Conservation (phyloP, 2,329 filamentous ascomycete genomes). For the Paraphoma chrysanthemicola region DNA sequence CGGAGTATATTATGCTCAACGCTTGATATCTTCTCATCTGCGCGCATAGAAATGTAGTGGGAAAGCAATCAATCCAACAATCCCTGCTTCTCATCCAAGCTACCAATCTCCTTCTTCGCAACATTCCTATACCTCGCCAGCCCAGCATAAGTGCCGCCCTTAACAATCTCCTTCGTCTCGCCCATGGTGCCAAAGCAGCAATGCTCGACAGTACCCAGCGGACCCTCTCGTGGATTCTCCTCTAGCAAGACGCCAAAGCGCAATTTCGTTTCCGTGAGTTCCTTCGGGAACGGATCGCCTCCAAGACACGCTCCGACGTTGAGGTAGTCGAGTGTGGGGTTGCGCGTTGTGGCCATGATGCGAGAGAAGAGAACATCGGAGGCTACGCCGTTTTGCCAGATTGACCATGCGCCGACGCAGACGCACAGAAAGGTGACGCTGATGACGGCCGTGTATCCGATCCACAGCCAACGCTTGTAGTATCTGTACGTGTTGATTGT, state of each 20-base stretch:
- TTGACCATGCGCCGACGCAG: conserved; percentile 40
- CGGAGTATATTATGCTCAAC: too few species aligned
- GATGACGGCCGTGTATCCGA: conserved; percentile 46
- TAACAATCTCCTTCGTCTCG: conserved; percentile 48
- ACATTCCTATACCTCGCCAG: conserved; percentile 26
- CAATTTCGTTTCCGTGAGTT: conserved; percentile 45
- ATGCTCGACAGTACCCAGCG: conserved; percentile 45
- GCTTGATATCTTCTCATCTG: too few species aligned
- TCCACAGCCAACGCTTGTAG: conserved; percentile 39
- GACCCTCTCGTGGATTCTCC: conserved; percentile 41
- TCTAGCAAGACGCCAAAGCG: conserved; percentile 50
- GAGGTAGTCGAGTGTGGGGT: conserved; percentile 47
- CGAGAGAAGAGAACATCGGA: conserved; percentile 46
- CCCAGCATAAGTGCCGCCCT: conserved; percentile 46
- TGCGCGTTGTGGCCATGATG: conserved; percentile 48
- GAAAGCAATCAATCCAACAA: conserved; percentile 1
- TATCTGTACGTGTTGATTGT: conserved; percentile 41
- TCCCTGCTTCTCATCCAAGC: conserved; percentile 3
- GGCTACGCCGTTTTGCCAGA: conserved; percentile 45
- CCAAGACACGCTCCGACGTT: conserved; percentile 51
- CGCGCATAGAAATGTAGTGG: too few species aligned
- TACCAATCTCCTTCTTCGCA: background rate
- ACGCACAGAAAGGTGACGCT: conserved; percentile 36
- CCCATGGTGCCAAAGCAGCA: conserved; percentile 47
- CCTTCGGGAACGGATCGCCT: conserved; percentile 50